A percentile compares a stretch with the other conserved stretches of the same genome.
Conservation (phyloP, 345 rosid species). For the Eucalyptus cloeziana region DNA sequence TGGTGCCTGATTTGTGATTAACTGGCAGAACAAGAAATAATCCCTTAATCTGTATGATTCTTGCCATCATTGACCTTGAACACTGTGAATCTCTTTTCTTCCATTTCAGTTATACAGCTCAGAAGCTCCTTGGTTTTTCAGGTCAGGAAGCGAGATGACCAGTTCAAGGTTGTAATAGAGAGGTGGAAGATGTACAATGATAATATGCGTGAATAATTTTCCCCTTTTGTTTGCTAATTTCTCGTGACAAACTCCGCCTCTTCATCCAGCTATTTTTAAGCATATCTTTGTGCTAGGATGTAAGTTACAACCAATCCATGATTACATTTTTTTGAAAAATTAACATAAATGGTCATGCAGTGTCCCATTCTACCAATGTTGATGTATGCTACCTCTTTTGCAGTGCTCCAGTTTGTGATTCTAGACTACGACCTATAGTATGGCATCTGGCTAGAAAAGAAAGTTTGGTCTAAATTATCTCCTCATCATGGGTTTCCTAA, state of each 20-base stretch:
- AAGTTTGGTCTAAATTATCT: not conserved
- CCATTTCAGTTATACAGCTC: not conserved
- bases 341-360: not conserved
- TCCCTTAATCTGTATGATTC: not conserved
- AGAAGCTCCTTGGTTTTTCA: not conserved
- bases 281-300: not conserved
- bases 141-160: slow-evolving; percentile 42
- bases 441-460: not conserved
- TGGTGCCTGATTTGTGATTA: not conserved
- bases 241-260: not conserved
- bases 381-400: not conserved
- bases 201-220: not conserved
- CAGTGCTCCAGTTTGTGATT: not conserved
- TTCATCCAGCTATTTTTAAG: not conserved
- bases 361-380: not conserved
- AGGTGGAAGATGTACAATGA: slow-evolving; percentile 48
- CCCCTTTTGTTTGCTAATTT: not conserved
- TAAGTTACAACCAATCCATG: not conserved
- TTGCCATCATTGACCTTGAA: not conserved
- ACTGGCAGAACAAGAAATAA: not conserved
- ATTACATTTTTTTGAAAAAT: not conserved
- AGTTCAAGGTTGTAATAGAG: slow-evolving; percentile 35
- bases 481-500: not conserved
- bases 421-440: not conserved
- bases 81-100: not conserved